Conservation (phyloP, 108 stramenopile genomes). For the Fragilaria crotonensis region DNA sequence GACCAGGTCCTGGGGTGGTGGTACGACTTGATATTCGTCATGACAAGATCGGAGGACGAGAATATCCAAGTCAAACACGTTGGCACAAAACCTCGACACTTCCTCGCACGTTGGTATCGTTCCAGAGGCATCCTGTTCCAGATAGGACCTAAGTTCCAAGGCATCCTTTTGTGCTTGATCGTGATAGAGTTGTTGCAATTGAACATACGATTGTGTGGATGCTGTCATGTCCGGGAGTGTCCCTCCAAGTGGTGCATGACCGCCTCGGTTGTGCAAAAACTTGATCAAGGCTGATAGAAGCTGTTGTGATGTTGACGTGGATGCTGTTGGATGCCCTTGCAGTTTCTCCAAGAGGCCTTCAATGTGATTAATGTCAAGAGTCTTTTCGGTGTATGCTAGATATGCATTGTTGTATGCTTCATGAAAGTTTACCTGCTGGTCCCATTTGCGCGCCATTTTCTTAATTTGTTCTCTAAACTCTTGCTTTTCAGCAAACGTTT, state of each 20-base stretch:
- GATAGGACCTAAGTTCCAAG: slow-evolving; percentile 14
- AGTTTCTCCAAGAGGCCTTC: slow-evolving; percentile 19
- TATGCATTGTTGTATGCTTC: slow-evolving; percentile 81
- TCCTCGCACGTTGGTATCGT: slow-evolving; percentile 44
- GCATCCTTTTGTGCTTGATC: slow-evolving; percentile 61
- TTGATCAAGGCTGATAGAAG: slow-evolving; percentile 37
- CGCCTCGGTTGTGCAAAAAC: slow-evolving; percentile 39
- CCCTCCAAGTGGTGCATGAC: slow-evolving; percentile 78
- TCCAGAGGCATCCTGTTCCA: slow-evolving; percentile 8
- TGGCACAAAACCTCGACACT: slow-evolving; percentile 62
- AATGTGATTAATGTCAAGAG: slow-evolving; percentile 36
- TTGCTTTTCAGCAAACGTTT: slow-evolving; percentile 71
- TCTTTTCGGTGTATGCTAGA: slow-evolving; percentile 65
- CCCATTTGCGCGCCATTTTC: slow-evolving; percentile 42
- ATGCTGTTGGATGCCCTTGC: background rate
- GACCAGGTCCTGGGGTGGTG: slow-evolving; percentile 16
- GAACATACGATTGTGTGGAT: slow-evolving; percentile 69
- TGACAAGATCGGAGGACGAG: slow-evolving; percentile 44
- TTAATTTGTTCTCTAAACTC: slow-evolving; percentile 56
- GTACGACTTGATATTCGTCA: slow-evolving; percentile 36
- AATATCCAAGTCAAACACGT: slow-evolving; percentile 52
- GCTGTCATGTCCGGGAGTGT: slow-evolving; percentile 93
- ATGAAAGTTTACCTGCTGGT: slow-evolving; percentile 75
- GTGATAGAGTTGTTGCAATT: slow-evolving; percentile 74
- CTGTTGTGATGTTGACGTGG: background rate